Percentiles rank a stretch among this genome's conserved stretches.
Conservation (phyloP, 2,329 filamentous ascomycete genomes). For the Pseudogymnoascus sp. region DNA sequence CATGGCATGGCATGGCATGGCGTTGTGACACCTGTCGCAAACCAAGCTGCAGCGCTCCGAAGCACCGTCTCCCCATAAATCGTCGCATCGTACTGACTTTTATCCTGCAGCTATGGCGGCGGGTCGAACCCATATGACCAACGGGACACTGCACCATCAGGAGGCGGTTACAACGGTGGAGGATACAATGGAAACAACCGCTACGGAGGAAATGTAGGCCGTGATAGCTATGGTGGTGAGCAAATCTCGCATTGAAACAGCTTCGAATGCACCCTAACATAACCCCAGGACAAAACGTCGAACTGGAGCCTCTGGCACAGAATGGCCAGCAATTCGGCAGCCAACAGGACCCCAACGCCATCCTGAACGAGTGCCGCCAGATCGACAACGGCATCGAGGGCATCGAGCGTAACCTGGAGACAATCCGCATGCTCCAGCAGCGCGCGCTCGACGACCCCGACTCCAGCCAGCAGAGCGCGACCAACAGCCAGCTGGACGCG, state of each 20-base stretch:
- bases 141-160: slow-evolving; percentile 35
- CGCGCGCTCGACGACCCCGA: slow-evolving; percentile 69
- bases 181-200: slow-evolving; percentile 21
- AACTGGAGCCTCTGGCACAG: slow-evolving; percentile 61
- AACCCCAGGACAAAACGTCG: slow-evolving; percentile 40
- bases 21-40: background rate
- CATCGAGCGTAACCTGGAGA: slow-evolving; percentile 64
- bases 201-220: slow-evolving; percentile 29
- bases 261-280: slow-evolving; percentile 8
- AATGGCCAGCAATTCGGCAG: slow-evolving; percentile 40
- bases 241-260: slow-evolving; percentile 9
- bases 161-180: slow-evolving; percentile 33
- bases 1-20: slow-evolving; percentile 9
- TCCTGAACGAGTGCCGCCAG: slow-evolving; percentile 77
- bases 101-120: slow-evolving; percentile 43
- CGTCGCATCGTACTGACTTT: slow-evolving; percentile 27
- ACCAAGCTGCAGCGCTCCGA: slow-evolving; percentile 10
- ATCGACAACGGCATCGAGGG: slow-evolving; percentile 71
- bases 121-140: slow-evolving; percentile 54
- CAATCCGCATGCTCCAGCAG: slow-evolving; percentile 58
- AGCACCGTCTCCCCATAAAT: background rate
- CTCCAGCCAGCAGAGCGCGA: slow-evolving; percentile 57
- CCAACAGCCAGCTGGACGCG: slow-evolving; percentile 62
- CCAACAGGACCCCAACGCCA: slow-evolving; percentile 59
- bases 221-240: slow-evolving; percentile 34